Evolutionary conservation across 371 early-diverging fungal genomes (phyloP), one percentile per base, ranked within the genome.

Genomic region (Mortierella sp.): DNA sequence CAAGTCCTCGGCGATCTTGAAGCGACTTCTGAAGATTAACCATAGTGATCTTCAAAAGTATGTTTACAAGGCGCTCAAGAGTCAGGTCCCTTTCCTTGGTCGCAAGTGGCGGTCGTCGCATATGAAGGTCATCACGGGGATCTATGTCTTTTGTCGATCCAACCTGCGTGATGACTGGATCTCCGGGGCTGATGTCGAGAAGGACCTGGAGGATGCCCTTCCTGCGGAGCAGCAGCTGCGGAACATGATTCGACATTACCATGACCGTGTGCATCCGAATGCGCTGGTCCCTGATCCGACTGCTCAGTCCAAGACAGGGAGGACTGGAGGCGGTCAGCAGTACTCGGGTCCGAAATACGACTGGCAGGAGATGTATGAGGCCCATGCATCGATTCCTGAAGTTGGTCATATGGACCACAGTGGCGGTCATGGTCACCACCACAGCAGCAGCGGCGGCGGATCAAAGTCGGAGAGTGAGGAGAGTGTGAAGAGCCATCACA

Each of bases 31-130:
- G 5, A 95, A 94, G 80, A 91, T 96, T 21, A 89, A 93, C 14
- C 93, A 95, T 87, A 91, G 92, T 0, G 89, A 90, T 24, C 80
- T 96, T 49, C 94, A 94, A 70, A 79, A 94, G 0, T 96, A 95
- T 75, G 94, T 95, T 6, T 90, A 96, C 71, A 96, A 97, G 78
- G 90, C 96, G 11, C 87, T 96, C 56, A 96, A 96, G 81, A 93
- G 91, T 49, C 97, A 96, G 80, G 90, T 96, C 0, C 95, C 96
- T 2, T 95, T 91, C 83, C 82, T 96, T 24, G 97, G 97, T 24
- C 89, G 93, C 35, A 96, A 95, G 81, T 97, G 97, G 97, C 90
- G 96, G 58, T 91, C 94, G 70, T 89, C 94, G 91, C 91, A 96
- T 77, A 96, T 96, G 96, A 94, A 92, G 76, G 92, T 95, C 12